These are phyloP conservation scores for Plasmodium gonderi DNA, from an alignment of 169 alveolate species.

Conservation along the genomic window DNA sequence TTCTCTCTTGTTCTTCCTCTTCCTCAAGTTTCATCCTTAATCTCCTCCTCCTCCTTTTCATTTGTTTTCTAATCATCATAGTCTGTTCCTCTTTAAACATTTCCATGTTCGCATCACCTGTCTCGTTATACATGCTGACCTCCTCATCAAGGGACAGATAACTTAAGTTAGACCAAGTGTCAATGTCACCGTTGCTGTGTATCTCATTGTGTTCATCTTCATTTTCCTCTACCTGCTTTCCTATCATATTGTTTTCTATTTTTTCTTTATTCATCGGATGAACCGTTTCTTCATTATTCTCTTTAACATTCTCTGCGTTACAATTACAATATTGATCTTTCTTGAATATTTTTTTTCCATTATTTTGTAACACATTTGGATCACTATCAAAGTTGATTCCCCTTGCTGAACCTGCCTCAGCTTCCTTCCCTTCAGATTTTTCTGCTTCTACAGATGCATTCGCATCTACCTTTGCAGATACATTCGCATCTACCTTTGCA, in stretches of 20 bases:
- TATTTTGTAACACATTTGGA: no score
- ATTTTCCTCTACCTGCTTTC: neutral
- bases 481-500: neutral
- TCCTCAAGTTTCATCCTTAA: neutral
- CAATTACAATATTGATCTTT: neutral
- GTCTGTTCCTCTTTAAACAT: neutral
- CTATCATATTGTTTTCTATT: neutral
- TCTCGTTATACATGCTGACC: neutral
- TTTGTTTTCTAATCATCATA: neutral
- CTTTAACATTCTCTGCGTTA: neutral
- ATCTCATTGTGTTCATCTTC: neutral
- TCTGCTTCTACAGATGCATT: no score
- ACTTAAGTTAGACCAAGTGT: constrained; percentile 9
- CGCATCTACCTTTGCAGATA: no score
- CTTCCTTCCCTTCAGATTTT: no score
- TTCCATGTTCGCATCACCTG: neutral
- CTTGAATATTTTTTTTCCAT: no score
- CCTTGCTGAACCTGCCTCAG: neutral
- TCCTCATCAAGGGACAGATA: neutral
- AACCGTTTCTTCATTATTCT: neutral
- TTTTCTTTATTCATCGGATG: neutral
- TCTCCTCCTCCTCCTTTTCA: neutral
- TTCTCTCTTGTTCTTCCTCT: neutral
- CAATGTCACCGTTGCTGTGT: neutral
- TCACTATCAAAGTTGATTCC: neutral